Base-by-base conservation (phyloP, 2,329 filamentous ascomycete genomes). In the Diaporthe ampelina region DNA sequence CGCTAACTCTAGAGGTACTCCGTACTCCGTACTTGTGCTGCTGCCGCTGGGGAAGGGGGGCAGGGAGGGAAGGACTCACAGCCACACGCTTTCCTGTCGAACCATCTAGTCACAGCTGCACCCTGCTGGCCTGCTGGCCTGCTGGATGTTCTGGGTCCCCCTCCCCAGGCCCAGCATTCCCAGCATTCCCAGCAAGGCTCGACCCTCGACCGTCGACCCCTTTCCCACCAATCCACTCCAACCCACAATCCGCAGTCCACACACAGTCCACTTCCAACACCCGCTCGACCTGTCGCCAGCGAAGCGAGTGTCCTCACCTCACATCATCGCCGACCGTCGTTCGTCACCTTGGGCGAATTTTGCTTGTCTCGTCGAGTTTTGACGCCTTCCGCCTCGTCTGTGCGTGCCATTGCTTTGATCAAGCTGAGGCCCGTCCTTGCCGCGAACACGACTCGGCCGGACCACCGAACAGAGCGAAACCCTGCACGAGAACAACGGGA, bases 71-170 rank as follows among this genome's bases (percentile, higher is more conserved):
- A 24, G 21, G 45, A n/a, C 40, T 67, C 63, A 52, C 63, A 52
- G 63, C 63, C 63, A 67, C 63, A 40, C 63, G 63, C 63, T 52
- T 52, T 52, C 63, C 15, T 13, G 63, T 67, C 63, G 63, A 67
- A 67, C 63, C 63, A 67, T 67, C 63, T 67, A 67, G 63, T 21
- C 24, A 32, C 21, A 50, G 43, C 40, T 48, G 56, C 43, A 8
- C 17, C 15, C 43, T 8, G 15, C 43, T 40, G 37, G 10, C 35
- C 35, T n/a, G n/a, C n/a, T n/a, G n/a, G n/a, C n/a, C 35, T 37
- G 7, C 35, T 37, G 29, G 29, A 29, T 29, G 29, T 3, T 29
- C 29, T 29, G 29, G 29, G 8, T 37, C 43, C 43, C 43, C 43
- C 19, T 48, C 19, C 19, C 43, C 43, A 48, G 7, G 43, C 43